Percentiles rank a stretch among this genome's conserved stretches.
Conservation (phyloP, 208 protist species). For the Leishmania guyanensis region DNA sequence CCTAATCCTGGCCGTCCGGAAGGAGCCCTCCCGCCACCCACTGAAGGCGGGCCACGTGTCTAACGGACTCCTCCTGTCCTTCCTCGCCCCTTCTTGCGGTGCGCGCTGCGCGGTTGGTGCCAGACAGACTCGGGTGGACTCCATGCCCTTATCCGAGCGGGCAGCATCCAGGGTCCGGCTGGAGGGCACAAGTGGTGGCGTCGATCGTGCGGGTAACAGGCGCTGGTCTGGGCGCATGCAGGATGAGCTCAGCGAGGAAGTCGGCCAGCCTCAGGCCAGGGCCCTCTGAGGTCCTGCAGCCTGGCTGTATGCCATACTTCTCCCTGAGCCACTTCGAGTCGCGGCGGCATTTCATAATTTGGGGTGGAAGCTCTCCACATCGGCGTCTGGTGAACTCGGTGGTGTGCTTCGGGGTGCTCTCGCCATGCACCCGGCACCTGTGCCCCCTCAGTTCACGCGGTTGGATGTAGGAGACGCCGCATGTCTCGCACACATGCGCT, state of each 20-base stretch:
- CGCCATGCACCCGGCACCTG: not conserved
- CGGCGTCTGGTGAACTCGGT: not conserved
- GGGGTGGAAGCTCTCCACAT: not conserved
- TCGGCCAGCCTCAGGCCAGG: not conserved
- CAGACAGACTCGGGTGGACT: not conserved
- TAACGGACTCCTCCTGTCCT: not conserved
- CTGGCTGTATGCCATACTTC: not conserved
- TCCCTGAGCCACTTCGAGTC: not conserved
- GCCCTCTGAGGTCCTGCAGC: not conserved
- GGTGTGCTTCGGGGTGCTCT: not conserved
- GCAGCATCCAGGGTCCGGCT: not conserved
- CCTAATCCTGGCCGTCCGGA: too few relatives aligned
- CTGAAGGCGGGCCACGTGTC: not conserved
- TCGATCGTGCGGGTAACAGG: not conserved
- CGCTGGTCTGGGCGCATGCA: not conserved
- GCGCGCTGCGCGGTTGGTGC: not conserved
- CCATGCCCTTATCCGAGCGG: not conserved
- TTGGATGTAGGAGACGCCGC: not conserved
- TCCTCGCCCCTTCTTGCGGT: not conserved
- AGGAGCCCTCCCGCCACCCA: too few relatives aligned
- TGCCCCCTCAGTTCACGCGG: not conserved
- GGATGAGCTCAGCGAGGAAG: not conserved
- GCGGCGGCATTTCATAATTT: not conserved
- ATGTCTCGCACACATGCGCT: not conserved
- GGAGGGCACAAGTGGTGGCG: not conserved